phyloP scores from a whole-genome alignment of 208 protist genomes.

The Leishmania aethiopica region DNA sequence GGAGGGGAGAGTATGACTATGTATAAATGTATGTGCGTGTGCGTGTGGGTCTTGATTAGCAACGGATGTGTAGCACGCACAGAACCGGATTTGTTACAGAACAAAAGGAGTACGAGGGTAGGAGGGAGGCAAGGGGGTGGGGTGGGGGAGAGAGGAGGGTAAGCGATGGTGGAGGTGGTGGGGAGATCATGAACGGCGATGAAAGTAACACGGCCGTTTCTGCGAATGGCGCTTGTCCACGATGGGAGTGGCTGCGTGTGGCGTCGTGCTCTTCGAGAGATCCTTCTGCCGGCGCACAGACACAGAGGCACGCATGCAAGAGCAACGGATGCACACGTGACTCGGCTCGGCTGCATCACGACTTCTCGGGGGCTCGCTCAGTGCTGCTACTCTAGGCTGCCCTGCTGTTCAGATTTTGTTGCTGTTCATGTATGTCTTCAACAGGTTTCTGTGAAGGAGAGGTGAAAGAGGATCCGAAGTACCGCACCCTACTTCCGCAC shows the following conservation, averaged over 20 bases:
- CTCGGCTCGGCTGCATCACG: neutral
- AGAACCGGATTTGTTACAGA: neutral
- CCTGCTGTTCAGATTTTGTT: neutral
- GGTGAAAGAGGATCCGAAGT: neutral
- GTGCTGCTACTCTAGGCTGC: neutral
- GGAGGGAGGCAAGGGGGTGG: too few species aligned
- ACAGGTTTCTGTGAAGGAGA: conserved; percentile 3
- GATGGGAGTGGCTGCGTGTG: neutral
- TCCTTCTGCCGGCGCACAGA: neutral
- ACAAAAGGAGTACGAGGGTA: neutral
- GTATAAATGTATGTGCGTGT: neutral
- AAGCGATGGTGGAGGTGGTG: neutral
- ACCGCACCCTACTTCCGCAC: neutral
- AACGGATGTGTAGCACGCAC: neutral
- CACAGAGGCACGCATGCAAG: neutral
- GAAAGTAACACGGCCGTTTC: neutral
- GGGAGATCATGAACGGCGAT: neutral
- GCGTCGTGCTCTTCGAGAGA: neutral
- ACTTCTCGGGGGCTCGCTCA: neutral
- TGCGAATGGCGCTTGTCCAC: neutral
- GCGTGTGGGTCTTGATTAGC: neutral
- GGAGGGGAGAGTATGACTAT: neutral
- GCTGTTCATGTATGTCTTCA: neutral
- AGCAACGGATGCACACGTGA: neutral
- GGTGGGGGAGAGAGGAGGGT: neutral